Base-by-base conservation (phyloP, 2,329 filamentous ascomycete genomes). In the Myriosclerotinia scirpicola region DNA sequence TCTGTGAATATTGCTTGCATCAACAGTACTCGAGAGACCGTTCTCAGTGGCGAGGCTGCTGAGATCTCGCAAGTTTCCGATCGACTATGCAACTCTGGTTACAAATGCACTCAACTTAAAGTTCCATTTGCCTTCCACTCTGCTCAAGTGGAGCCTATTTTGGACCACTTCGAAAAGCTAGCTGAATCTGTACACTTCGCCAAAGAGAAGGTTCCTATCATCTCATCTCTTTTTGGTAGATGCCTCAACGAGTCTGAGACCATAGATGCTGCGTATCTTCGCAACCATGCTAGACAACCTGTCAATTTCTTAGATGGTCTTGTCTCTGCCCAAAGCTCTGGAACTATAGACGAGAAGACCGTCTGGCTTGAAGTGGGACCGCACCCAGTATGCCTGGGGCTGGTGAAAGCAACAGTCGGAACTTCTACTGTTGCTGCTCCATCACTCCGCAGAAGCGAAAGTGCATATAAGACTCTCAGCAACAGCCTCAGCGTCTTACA, bases 351-450 rank as follows among this genome's bases (percentile, higher is more conserved):
- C 68, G 85, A 87, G 17, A 86, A 88, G 77, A 90, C 88, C 2
- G 82, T 87, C 40, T 92, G 86, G 85, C 79, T 93, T 66, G 90
- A 93, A 76, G 79, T 92, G 69, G 90, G 90, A n/a, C 89, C 90
- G 48, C 87, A 91, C 73, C 88, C 89, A 0, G 84, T 92, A 17
- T 90, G 86, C 76, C 82, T 83, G 54, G 84, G 84, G 67, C 87
- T 92, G 83, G 83, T 91, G 70, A 89, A 88, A 79, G 83, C 85
- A 20, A 87, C 79, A 82, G 82, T 90, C 26, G 68, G 64, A 15
- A 54, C 63, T 42, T 54, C 81, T 12, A 84, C 83, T 34, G 79
- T 83, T 46, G 83, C 85, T 17, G 81, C 85, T 15, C 82, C 87
- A 5, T 87, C 87, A 2, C 79, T 90, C 17, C 86, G 85, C 46